Evolutionary conservation across 2,329 filamentous ascomycete genomes (phyloP).

Genomic region (Diaporthe velutina): DNA sequence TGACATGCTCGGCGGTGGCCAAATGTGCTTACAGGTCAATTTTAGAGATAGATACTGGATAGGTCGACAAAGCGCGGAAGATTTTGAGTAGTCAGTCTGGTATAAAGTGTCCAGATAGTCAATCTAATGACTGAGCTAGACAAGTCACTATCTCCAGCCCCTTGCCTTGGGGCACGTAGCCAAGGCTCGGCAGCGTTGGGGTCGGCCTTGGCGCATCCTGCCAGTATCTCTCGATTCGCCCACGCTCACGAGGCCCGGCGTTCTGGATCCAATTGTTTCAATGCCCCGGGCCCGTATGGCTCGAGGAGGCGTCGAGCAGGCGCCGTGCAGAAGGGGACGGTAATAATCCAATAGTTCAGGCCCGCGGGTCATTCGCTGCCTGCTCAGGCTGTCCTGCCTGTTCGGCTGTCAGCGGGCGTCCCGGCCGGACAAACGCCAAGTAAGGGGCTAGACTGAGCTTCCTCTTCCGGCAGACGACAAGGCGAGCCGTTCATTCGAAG

Average conservation of each 20-base stretch:
- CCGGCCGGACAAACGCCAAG: conserved; percentile 21
- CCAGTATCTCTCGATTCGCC: conserved; percentile 7
- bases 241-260: background rate
- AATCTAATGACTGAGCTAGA: conserved; percentile 23
- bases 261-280: conserved; percentile 23
- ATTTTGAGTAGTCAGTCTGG: conserved; percentile 18
- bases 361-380: background rate
- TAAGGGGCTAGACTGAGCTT: conserved; percentile 24
- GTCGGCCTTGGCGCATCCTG: conserved; percentile 27
- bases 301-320: background rate
- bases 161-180: conserved; percentile 8
- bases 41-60: conserved; percentile 5
- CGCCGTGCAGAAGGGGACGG: background rate
- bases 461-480: conserved; percentile 23
- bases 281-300: background rate
- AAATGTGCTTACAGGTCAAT: conserved; percentile 8
- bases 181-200: conserved; percentile 28
- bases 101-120: conserved; percentile 1
- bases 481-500: conserved; percentile 26
- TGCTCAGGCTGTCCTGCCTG: background rate
- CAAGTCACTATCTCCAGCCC: conserved; percentile 27
- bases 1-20: conserved; percentile 24
- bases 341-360: background rate
- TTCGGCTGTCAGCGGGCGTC: conserved; percentile 19
- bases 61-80: background rate